Evolutionary conservation across 2,329 filamentous ascomycete species (phyloP), one percentile per base, ranked within the genome.

Genomic region (Corynespora cassiicola): DNA sequence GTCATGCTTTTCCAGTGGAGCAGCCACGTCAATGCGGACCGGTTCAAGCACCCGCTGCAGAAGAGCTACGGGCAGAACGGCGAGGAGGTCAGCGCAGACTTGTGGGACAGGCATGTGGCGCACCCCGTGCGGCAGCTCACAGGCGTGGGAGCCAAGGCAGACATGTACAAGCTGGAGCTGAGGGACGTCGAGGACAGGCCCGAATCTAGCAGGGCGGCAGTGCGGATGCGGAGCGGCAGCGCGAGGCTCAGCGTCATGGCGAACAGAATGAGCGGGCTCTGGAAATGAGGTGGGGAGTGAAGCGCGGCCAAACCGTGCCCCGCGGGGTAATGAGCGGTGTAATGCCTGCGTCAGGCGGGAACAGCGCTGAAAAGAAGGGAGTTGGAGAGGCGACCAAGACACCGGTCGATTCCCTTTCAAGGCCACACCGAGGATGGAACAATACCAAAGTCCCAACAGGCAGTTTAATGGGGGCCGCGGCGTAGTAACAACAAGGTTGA

Each of bases 1-100:
- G 35, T 65, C 31, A 62, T 58, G 55, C 45, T 63, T 2, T 63
- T 65, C 45, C 54, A 58, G 31, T 65, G 61, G 61, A 50, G 37
- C 11, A 54, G 45, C 31, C 54, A 47, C 25, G 45, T 31, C n/a
- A 49, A 51, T 30, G 61, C 47, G 7, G 59, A 59, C 6, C 42
- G 59, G 9, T 65, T 63, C 48, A 61, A 61, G 35, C 49, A 62
- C 31, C 54, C 54, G 6, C 33, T 57, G 15, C 54, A 55, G 36
- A 54, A 47, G 33, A 63, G 59, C 33, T 50, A 46, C 30, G 59
- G 61, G 7, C 45, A 40, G 7, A 62, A 63, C 19, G 45, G 43
- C 5, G 39, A 50, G 23, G 35, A 40, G n/a, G 46, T 63, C 29
- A 45, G 42, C 18, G 20, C 29, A 7, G 50, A 62, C 26, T 9